Conservation (phyloP, 169 alveolate genomes). For the Eimeria necatrix region DNA sequence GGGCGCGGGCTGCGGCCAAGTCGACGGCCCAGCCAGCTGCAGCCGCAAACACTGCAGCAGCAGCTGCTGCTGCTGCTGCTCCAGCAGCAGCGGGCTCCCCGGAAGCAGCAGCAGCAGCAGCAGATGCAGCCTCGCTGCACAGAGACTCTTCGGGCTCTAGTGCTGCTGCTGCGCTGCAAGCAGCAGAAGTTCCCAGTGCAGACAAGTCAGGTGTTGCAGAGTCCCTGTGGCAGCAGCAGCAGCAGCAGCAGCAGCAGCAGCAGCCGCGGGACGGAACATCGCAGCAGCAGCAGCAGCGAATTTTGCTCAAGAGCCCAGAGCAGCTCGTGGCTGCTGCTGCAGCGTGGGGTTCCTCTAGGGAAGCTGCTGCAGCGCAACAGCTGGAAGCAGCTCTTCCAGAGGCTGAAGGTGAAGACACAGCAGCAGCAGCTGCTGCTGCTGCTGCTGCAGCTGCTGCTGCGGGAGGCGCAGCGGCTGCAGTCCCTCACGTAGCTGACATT, state of each 20-base stretch:
- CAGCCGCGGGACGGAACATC: too few relatives aligned
- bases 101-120: constrained; percentile 7
- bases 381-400: background rate
- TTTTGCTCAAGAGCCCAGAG: background rate
- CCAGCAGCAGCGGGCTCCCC: constrained; percentile 6
- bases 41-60: constrained; percentile 35
- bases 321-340: constrained; percentile 1
- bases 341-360: background rate
- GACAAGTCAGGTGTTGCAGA: background rate
- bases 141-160: background rate
- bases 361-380: background rate
- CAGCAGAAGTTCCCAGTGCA: background rate
- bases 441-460: constrained; percentile 25
- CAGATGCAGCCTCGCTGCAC: background rate
- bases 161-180: background rate
- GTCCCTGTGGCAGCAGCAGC: constrained; percentile 26
- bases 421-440: background rate
- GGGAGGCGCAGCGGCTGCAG: constrained; percentile 9
- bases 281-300: too few relatives aligned
- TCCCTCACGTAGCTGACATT: background rate
- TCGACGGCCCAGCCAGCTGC: constrained; percentile 16
- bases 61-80: background rate
- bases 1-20: background rate
- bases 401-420: background rate
- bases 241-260: constrained; percentile 35